Evolutionary conservation across 176 grass and related monocot species (phyloP).

Genomic region (Chrysopogon serrulatus): DNA sequence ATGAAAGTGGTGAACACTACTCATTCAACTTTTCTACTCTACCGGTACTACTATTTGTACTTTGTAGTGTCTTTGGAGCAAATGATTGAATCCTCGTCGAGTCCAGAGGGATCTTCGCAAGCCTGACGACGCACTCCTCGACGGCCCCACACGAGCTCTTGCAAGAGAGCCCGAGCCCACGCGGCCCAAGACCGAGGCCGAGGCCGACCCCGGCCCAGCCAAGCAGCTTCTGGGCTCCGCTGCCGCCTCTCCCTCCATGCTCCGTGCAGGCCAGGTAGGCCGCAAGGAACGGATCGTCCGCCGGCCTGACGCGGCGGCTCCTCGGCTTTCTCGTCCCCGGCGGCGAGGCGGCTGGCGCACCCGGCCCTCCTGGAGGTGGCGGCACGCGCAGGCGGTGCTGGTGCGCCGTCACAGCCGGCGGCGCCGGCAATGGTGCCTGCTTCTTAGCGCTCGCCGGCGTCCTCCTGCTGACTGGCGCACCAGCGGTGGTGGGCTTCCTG

Average conservation of each 20-base stretch:
- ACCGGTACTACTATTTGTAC: too few species aligned
- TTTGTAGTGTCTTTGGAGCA: too few species aligned
- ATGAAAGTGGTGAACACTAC: too few species aligned
- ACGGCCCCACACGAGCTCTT: slow-evolving; percentile 32
- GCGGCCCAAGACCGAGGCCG: neutral
- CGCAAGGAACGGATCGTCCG: slow-evolving; percentile 72
- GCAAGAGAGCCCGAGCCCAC: slow-evolving; percentile 42
- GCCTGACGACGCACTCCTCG: slow-evolving; percentile 34
- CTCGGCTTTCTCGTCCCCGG: neutral
- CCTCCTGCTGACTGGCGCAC: neutral
- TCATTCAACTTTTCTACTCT: neutral
- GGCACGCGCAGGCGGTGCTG: slow-evolving; percentile 36
- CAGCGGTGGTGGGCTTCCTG: neutral
- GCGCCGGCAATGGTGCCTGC: neutral
- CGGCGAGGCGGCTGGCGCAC: neutral
- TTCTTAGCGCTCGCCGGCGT: neutral
- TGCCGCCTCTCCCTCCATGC: neutral
- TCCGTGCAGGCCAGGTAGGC: slow-evolving; percentile 74
- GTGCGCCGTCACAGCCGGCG: neutral
- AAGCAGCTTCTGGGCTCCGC: neutral
- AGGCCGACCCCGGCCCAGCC: slow-evolving; percentile 24
- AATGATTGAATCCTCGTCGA: neutral
- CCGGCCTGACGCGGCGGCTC: slow-evolving; percentile 1
- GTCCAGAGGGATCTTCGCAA: neutral
- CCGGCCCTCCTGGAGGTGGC: slow-evolving; percentile 39